Evolutionary conservation across 345 rosid species (phyloP).

Genomic region (Boechera divaricarpa): DNA sequence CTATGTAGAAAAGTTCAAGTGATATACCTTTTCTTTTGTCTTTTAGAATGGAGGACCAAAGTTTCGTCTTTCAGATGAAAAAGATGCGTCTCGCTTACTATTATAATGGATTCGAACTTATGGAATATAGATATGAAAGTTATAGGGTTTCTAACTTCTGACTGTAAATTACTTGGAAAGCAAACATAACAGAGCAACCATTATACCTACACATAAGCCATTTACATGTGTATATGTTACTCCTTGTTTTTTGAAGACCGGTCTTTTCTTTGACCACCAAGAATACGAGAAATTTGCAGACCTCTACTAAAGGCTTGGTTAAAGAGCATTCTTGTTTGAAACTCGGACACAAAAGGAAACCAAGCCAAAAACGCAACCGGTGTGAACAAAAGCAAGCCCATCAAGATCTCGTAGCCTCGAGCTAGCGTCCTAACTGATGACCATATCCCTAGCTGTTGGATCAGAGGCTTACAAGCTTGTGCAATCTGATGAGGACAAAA

Average conservation of each 20-base stretch:
- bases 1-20: constrained; percentile 8
- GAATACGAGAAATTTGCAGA: constrained; percentile 86
- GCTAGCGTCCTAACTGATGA: constrained; percentile 70
- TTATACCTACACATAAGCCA: constrained; percentile 11
- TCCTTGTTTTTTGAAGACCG: constrained; percentile 67
- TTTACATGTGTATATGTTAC: constrained; percentile 34
- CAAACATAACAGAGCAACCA: constrained; percentile 11
- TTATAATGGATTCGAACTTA: background rate
- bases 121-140: background rate
- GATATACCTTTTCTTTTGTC: background rate
- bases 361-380: constrained; percentile 91
- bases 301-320: constrained; percentile 98
- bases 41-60: background rate
- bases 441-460: constrained; percentile 68
- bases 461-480: constrained; percentile 77
- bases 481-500: constrained; percentile 58
- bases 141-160: background rate
- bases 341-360: constrained; percentile 92
- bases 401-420: constrained; percentile 70
- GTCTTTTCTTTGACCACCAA: constrained; percentile 76
- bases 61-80: constrained; percentile 13
- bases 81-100: constrained; percentile 18
- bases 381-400: constrained; percentile 81
- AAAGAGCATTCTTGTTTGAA: constrained; percentile 89
- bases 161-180: constrained; percentile 17